These are phyloP conservation scores for Tolypocladium cylindrosporum DNA, from an alignment of 2,329 filamentous ascomycete genomes.

Conservation along the genomic window DNA sequence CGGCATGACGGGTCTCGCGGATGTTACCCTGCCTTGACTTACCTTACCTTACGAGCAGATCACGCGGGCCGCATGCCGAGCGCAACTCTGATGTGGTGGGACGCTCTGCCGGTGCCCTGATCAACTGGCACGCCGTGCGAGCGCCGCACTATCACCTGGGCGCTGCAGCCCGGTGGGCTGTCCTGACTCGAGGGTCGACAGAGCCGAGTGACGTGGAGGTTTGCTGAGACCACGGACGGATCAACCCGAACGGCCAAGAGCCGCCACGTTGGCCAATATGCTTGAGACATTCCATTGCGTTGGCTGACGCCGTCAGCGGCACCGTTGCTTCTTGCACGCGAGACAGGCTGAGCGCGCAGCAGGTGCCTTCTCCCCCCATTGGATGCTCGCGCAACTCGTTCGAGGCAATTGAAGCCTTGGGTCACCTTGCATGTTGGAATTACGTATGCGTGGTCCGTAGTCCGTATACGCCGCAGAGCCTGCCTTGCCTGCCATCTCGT, in stretches of 20 bases:
- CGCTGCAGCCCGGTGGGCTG: background rate
- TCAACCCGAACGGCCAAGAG: background rate
- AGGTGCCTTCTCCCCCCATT: background rate
- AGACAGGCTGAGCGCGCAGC: background rate
- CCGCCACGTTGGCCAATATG: background rate
- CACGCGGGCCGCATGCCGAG: background rate
- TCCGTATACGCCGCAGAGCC: background rate
- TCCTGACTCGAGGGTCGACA: background rate
- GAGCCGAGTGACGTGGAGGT: background rate
- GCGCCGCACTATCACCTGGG: background rate
- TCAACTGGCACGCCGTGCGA: background rate
- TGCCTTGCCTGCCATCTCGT: background rate
- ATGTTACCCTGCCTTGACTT: background rate
- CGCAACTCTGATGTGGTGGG: background rate
- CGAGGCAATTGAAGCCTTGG: background rate
- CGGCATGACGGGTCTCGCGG: background rate
- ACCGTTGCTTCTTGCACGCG: background rate
- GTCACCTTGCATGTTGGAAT: background rate
- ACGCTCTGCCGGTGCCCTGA: background rate
- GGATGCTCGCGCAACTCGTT: background rate
- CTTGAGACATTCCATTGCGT: background rate
- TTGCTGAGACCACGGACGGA: background rate
- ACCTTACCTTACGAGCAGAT: background rate
- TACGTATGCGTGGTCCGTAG: background rate
- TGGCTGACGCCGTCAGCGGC: background rate